A percentile compares a stretch with the other conserved stretches of the same genome.
These are phyloP conservation scores for Aspergillus thermomutatus DNA, from an alignment of 2,329 filamentous ascomycete species.

Conservation along the genomic window DNA sequence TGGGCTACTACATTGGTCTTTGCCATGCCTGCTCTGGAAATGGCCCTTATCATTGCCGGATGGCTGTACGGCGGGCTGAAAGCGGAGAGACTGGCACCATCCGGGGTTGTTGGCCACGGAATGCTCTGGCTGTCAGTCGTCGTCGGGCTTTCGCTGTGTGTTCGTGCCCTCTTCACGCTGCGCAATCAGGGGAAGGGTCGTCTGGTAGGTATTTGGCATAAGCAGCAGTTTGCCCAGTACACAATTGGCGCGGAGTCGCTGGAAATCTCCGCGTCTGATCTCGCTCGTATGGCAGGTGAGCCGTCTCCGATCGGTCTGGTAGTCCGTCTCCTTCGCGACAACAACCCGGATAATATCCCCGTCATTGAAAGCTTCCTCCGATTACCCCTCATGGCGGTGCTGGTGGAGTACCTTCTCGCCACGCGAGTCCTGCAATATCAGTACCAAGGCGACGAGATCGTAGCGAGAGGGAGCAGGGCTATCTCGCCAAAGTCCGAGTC, in stretches of 20 bases:
- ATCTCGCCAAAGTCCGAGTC: slow-evolving; percentile 2
- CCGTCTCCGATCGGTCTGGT: not conserved
- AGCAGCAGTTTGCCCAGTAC: not conserved
- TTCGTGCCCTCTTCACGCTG: not conserved
- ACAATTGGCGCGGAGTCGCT: not conserved
- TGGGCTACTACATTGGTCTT: not conserved
- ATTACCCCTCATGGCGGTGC: not conserved
- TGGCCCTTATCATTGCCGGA: not conserved
- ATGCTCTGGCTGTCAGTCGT: not conserved
- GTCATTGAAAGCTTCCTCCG: slow-evolving; percentile 1
- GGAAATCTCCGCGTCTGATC: not conserved
- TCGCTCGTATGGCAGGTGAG: not conserved
- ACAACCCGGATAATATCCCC: not conserved
- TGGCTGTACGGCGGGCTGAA: slow-evolving; percentile 2
- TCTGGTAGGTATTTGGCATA: not conserved
- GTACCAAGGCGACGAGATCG: slow-evolving; percentile 1
- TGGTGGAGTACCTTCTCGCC: slow-evolving; percentile 1
- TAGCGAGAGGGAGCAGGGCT: not conserved
- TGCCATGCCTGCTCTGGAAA: not conserved
- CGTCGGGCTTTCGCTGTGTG: not conserved
- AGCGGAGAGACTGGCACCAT: not conserved
- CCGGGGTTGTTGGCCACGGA: not conserved
- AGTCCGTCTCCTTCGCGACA: not conserved
- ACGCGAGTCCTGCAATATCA: slow-evolving; percentile 1
- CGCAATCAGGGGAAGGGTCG: not conserved